Percentiles rank a stretch among this genome's conserved stretches.
phyloP scores from a whole-genome alignment of 768 basidiomycete species.

The Termitomyces sp. region DNA sequence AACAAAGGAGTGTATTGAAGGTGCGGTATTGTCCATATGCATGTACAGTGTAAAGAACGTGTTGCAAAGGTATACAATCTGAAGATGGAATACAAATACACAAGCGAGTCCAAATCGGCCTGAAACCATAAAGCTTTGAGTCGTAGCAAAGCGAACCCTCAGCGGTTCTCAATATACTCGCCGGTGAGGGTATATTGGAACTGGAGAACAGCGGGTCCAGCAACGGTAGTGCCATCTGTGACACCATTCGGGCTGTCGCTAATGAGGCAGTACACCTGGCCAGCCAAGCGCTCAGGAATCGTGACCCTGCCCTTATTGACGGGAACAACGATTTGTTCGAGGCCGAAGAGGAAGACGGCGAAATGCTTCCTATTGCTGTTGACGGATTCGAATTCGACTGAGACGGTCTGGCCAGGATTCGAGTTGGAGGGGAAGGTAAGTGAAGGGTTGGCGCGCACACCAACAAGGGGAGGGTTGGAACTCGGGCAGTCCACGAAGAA shows the following conservation, averaged over 20 bases:
- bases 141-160: background rate
- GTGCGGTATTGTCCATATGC: background rate
- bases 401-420: slow-evolving; percentile 7
- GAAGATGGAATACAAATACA: background rate
- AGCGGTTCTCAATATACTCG: slow-evolving; percentile 1
- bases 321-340: slow-evolving; percentile 5
- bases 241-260: slow-evolving; percentile 3
- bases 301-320: slow-evolving; percentile 4
- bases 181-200: slow-evolving; percentile 6
- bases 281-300: slow-evolving; percentile 6
- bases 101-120: background rate
- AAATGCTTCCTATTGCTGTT: background rate
- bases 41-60: background rate
- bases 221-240: slow-evolving; percentile 11
- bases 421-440: slow-evolving; percentile 26
- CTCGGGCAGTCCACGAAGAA: slow-evolving; percentile 51
- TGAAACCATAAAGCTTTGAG: background rate
- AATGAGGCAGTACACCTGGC: slow-evolving; percentile 10
- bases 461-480: slow-evolving; percentile 41
- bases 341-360: slow-evolving; percentile 10
- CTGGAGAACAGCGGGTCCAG: slow-evolving; percentile 10
- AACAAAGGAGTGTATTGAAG: background rate
- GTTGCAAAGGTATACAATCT: background rate
- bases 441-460: slow-evolving; percentile 43
- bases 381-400: background rate